Conservation (phyloP, 306 rosid species). For the Castanea mollissima region DNA sequence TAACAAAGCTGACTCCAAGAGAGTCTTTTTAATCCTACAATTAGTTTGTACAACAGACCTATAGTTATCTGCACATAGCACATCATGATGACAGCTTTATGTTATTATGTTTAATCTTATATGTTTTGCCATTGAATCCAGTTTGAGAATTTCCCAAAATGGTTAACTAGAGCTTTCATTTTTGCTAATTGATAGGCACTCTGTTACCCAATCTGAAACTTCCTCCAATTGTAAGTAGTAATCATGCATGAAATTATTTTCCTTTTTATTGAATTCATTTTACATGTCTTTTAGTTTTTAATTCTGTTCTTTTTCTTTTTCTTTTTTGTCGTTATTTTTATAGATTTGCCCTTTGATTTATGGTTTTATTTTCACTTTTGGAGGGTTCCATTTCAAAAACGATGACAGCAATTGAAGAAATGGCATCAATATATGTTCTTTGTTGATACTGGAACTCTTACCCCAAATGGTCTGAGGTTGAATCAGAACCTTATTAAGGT, state of each 20-base stretch:
- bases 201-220: background rate
- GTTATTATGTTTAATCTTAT: background rate
- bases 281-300: no score
- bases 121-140: background rate
- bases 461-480: conserved; percentile 80
- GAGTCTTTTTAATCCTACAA: background rate
- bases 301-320: no score
- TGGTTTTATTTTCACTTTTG: background rate
- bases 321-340: no score
- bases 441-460: conserved; percentile 91
- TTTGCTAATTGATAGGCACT: background rate
- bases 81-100: background rate
- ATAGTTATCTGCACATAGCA: background rate
- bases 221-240: background rate
- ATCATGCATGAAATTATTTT: no score
- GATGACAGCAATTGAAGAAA: conserved; percentile 96
- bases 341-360: no score
- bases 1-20: conserved; percentile 11
- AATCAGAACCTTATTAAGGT: conserved; percentile 71
- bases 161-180: background rate
- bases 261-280: no score
- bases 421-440: conserved; percentile 90
- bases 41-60: background rate
- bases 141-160: background rate
- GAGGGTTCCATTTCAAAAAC: conserved; percentile 87